phyloP scores from a whole-genome alignment of 805 yeast genomes.

The Saturnispora saitoi region DNA sequence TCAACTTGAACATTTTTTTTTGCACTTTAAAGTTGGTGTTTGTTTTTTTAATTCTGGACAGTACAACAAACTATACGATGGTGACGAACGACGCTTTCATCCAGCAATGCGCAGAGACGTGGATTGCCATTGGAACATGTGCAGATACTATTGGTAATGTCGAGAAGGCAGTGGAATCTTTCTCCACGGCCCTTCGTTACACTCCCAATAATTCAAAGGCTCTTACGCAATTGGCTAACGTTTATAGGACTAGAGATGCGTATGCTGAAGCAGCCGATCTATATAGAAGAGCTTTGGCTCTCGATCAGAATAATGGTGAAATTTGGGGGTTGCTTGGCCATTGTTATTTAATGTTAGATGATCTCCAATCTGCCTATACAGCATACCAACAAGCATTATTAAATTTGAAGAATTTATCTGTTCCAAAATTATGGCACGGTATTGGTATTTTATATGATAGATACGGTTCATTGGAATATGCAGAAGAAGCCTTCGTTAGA shows the following conservation, averaged over 20 bases:
- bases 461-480: conserved; percentile 92
- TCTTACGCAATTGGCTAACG: conserved; percentile 75
- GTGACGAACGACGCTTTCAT: conserved; percentile 26
- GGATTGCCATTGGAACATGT: conserved; percentile 82
- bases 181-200: conserved; percentile 79
- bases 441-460: conserved; percentile 94
- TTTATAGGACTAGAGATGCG: conserved; percentile 81
- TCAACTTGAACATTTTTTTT: too few relatives aligned
- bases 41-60: too few relatives aligned
- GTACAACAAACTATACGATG: neutral
- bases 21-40: too few relatives aligned
- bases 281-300: conserved; percentile 76
- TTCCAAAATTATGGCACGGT: conserved; percentile 97
- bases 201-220: conserved; percentile 82
- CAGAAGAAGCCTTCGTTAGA: conserved; percentile 96
- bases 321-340: conserved; percentile 97
- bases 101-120: conserved; percentile 65
- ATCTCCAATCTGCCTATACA: conserved; percentile 87
- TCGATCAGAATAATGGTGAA: conserved; percentile 84
- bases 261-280: conserved; percentile 92
- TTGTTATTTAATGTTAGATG: conserved; percentile 94
- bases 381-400: conserved; percentile 95
- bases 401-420: conserved; percentile 86
- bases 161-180: conserved; percentile 82
- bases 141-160: conserved; percentile 86